Percentiles rank a stretch among this genome's conserved stretches.
These are phyloP conservation scores for Tolypocladium endophyticum DNA, from an alignment of 2,329 filamentous ascomycete species.

Conservation along the genomic window DNA sequence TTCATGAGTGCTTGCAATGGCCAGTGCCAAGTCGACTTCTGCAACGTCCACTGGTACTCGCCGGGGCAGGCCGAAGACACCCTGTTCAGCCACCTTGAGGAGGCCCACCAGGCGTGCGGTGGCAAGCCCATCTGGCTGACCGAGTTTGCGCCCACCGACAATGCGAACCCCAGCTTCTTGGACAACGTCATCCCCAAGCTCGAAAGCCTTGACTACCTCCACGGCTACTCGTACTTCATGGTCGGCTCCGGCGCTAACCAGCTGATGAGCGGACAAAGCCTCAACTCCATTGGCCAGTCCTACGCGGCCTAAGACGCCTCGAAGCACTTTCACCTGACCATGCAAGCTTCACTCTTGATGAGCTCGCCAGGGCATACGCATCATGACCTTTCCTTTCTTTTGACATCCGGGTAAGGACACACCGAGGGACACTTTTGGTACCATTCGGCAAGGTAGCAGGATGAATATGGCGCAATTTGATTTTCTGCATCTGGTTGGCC, in stretches of 20 bases:
- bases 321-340: background rate
- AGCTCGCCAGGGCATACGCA: conserved; percentile 23
- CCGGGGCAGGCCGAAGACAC: conserved; percentile 30
- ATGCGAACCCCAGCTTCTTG: conserved; percentile 37
- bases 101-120: conserved; percentile 33
- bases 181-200: conserved; percentile 34
- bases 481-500: conserved; percentile 19
- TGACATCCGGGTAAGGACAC: background rate
- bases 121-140: conserved; percentile 50
- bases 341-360: conserved; percentile 22
- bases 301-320: conserved; percentile 28
- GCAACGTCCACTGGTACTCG: conserved; percentile 56
- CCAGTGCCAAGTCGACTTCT: conserved; percentile 46
- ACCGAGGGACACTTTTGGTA: background rate
- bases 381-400: background rate
- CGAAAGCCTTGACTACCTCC: conserved; percentile 38
- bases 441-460: background rate
- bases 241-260: conserved; percentile 13
- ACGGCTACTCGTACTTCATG: conserved; percentile 50
- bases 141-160: conserved; percentile 49
- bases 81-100: conserved; percentile 44
- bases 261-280: conserved; percentile 17
- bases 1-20: conserved; percentile 42
- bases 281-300: conserved; percentile 37
- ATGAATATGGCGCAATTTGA: conserved; percentile 1